Conservation (phyloP, 148 eudicot genomes). For the Chenopodium suecicum region DNA sequence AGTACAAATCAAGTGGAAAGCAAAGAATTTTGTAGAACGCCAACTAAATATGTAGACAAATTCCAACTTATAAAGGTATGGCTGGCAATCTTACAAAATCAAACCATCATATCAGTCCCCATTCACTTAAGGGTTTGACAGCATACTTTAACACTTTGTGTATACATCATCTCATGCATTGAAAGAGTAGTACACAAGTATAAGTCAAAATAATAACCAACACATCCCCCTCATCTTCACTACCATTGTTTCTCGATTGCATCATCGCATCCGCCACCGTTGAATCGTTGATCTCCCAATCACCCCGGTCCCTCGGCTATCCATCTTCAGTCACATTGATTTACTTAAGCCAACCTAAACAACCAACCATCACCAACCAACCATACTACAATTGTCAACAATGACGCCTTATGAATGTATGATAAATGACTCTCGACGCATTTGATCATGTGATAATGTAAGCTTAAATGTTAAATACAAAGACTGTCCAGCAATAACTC, state of each 20-base stretch:
- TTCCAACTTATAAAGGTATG: neutral
- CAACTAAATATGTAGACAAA: neutral
- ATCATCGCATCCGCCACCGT: neutral
- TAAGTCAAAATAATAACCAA: neutral
- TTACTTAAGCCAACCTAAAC: neutral
- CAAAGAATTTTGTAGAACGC: neutral
- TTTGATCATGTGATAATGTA: neutral
- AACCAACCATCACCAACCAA: neutral
- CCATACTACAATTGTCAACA: neutral
- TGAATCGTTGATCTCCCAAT: neutral
- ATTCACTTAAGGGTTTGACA: neutral
- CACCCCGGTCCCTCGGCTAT: neutral
- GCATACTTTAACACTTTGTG: neutral
- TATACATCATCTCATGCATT: neutral
- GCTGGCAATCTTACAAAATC: no score
- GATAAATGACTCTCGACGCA: neutral
- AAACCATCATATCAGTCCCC: conserved; percentile 16
- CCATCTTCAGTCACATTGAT: neutral
- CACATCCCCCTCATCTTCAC: neutral
- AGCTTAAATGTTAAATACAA: neutral
- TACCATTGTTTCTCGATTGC: neutral
- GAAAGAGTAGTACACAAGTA: neutral
- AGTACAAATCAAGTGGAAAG: neutral
- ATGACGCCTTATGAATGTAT: neutral
- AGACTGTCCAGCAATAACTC: neutral